Base-by-base conservation (phyloP, 2,329 filamentous ascomycete species). In the Nannizzia gypsea region DNA sequence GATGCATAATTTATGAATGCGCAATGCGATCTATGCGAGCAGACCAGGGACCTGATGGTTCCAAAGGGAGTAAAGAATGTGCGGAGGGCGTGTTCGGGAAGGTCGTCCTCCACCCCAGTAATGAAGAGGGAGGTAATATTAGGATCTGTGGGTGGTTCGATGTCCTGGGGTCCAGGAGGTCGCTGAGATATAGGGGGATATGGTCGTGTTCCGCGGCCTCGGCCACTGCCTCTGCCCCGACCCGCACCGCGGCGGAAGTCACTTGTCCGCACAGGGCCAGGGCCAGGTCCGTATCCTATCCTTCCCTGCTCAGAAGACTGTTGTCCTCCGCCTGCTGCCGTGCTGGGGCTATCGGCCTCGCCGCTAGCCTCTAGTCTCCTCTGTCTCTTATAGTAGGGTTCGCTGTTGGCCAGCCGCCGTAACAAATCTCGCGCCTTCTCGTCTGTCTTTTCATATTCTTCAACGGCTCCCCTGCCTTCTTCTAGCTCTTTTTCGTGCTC, bases 401-500 rank as follows among this genome's bases (percentile, higher is more conserved):
- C 92, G 71, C 90, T 96, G 64, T 88, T 87, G 3, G 95, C 95
- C 50, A 99, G 76, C 59, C 90, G 81, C 64, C 89, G 82, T 61
- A 99, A 73, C 11, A 99, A 77, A 66, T 99, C 93, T 60, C 92
- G 82, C 2, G 91, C 93, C 74, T 97, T 97, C 70, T 97, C 92
- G 68, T 99, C 93, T 1, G 92, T 93, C 80, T 96, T 95, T 64
- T 95, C 90, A 70, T 96, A 97, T 65, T 89, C 90, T 70, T 97
- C 93, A 6, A 89, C 80, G 1, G 86, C 87, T 5, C 87, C 89
- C 64, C 88, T 81, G 1, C 93, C 93, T 66, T 97, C 91, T 69
- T 97, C 91, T 56, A 99, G 90, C 63, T 95, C 90, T 69, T 86
- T 88, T 76, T 97, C 92, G 73, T 97, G 91, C 71, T 97, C 93